Evolutionary conservation across 495 filamentous ascomycete genomes (phyloP).

Genomic region (Aspergillus diversus): DNA sequence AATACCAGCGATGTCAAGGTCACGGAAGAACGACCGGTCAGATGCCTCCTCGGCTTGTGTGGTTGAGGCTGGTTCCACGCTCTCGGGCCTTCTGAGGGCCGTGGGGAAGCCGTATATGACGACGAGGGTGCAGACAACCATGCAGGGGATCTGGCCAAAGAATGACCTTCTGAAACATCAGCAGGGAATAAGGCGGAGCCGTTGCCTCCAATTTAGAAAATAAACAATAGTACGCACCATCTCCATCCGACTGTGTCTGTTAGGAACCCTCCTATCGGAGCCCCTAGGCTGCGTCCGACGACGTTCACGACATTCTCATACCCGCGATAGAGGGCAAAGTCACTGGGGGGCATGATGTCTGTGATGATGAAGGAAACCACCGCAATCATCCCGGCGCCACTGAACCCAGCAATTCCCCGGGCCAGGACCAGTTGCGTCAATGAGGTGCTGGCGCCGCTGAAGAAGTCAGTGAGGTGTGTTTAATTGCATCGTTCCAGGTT

Average conservation of each 20-base stretch:
- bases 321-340: slow-evolving; percentile 32
- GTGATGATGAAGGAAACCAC: slow-evolving; percentile 36
- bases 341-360: slow-evolving; percentile 24
- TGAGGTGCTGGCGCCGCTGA: slow-evolving; percentile 28
- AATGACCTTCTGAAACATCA: slow-evolving; percentile 29
- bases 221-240: slow-evolving; percentile 23
- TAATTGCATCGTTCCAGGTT: background rate
- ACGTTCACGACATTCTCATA: slow-evolving; percentile 33
- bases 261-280: slow-evolving; percentile 33
- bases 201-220: background rate
- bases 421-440: slow-evolving; percentile 30
- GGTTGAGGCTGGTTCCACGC: background rate
- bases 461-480: background rate
- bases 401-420: slow-evolving; percentile 31
- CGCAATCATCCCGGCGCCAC: slow-evolving; percentile 32
- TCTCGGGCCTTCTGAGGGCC: background rate
- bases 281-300: slow-evolving; percentile 31
- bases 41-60: background rate
- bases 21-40: no score
- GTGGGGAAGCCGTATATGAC: slow-evolving; percentile 20
- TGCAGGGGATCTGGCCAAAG: slow-evolving; percentile 33
- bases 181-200: background rate
- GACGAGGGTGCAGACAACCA: slow-evolving; percentile 27
- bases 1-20: no score
- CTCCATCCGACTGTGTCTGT: slow-evolving; percentile 35